Evolutionary conservation across 805 yeast species (phyloP), one percentile per base, ranked within the genome.

Genomic region (Ogataea angusta): DNA sequence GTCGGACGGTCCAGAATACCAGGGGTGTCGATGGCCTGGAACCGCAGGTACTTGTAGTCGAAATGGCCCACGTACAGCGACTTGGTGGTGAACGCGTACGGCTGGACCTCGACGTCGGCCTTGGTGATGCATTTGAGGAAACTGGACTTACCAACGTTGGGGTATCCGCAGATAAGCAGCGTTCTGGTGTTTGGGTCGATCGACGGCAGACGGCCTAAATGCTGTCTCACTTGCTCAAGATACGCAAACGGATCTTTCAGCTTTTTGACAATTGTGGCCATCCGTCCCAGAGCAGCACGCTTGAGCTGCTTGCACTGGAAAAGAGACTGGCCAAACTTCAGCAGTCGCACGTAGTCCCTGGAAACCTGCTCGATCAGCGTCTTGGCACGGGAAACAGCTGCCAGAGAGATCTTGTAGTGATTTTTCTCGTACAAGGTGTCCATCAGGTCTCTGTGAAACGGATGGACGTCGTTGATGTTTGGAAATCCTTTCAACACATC

Each of bases 171-270:
- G 60, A 93, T 91, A 59, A 93, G 76, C 55, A 93, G 72, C 17
- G 99, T 93, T 73, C 99, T 85, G 42, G 99, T 93, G 69, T 93
- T 93, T 62, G 99, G 99, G 67, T 93, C 99, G 64, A 93, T 93
- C 52, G 91, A 78, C 46, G 99, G 99, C 57, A 93, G 75, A 78
- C 99, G 89, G 57, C 98, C 96, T 71, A 93, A 77, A 72, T 93
- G 99, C 73, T 93, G 99, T 72, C 99, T 84, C 43, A 93, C 99
- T 71, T 93, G 98, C 71, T 93, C 99, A 63, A 93, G 73, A 70
- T 93, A 93, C 35, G 79, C 76, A 46, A 93, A 73, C 15, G 99
- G 91, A 64, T 93, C 99, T 69, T 91, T 93, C 62, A 93, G 76
- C 55, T 95, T 88, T 75, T 93, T 93, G 59, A 82, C 82, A 58